Conservation (phyloP, 106 monocot genomes). For the Ottelia alismoides region DNA sequence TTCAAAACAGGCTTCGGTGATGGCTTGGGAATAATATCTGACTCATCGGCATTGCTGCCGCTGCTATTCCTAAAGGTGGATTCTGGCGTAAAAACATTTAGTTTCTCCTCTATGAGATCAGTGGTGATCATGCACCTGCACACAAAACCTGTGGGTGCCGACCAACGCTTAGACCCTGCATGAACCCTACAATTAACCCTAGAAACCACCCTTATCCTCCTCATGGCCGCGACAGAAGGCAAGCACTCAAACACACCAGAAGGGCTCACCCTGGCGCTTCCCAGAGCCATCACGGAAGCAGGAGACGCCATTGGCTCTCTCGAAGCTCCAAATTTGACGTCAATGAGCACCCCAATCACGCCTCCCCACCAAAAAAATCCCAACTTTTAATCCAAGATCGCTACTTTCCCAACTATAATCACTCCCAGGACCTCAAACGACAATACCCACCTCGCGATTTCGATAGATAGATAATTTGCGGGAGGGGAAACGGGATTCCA, state of each 20-base stretch:
- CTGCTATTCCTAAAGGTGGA: conserved; percentile 26
- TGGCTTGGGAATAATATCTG: conserved; percentile 66
- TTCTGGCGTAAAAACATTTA: conserved; percentile 38
- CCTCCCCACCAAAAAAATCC: no score
- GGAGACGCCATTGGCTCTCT: conserved; percentile 95
- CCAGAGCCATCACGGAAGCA: conserved; percentile 67
- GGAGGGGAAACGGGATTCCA: no score
- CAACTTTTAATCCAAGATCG: no score
- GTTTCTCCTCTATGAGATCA: conserved; percentile 47
- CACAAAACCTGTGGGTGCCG: conserved; percentile 8
- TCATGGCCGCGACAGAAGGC: conserved; percentile 10
- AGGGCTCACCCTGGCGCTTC: conserved; percentile 35
- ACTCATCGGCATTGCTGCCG: conserved; percentile 15
- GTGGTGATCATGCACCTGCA: conserved; percentile 66
- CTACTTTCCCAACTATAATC: no score
- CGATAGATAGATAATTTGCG: no score
- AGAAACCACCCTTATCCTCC: conserved; percentile 43
- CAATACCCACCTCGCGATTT: background rate
- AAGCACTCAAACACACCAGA: conserved; percentile 22
- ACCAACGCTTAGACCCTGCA: conserved; percentile 19
- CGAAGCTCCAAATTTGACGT: no score
- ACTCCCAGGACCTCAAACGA: no score
- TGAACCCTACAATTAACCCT: conserved; percentile 31
- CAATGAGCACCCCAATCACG: no score
- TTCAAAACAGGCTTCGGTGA: conserved; percentile 53